A percentile compares a stretch with the other conserved stretches of the same genome.
These are phyloP conservation scores for Globisporangium sylvaticum DNA, from an alignment of 352 stramenopile species.

Conservation along the genomic window DNA sequence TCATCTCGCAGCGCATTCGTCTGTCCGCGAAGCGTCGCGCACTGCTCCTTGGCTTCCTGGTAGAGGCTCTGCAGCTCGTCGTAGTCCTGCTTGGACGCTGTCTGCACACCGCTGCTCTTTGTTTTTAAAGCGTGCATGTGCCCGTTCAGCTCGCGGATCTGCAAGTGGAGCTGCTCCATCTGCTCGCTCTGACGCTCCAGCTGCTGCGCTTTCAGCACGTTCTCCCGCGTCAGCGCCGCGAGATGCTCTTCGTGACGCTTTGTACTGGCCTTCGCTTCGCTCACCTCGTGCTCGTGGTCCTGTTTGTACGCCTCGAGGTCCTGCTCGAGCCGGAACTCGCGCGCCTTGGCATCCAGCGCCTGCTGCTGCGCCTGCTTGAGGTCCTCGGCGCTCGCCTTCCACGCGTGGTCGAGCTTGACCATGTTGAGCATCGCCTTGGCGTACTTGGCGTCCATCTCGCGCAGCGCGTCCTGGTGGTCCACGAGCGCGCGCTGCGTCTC, in stretches of 20 bases:
- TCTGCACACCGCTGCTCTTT: slow-evolving; percentile 14
- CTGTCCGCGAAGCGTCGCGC: slow-evolving; percentile 44
- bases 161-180: slow-evolving; percentile 15
- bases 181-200: slow-evolving; percentile 23
- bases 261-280: slow-evolving; percentile 14
- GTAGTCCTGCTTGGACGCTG: slow-evolving; percentile 19
- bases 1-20: slow-evolving; percentile 52
- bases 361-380: slow-evolving; percentile 18
- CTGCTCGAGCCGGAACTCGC: not conserved
- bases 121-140: slow-evolving; percentile 23
- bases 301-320: slow-evolving; percentile 2
- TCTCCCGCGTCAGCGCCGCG: slow-evolving; percentile 3
- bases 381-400: slow-evolving; percentile 48
- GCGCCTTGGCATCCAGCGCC: slow-evolving; percentile 4
- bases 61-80: slow-evolving; percentile 22
- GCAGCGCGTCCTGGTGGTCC: slow-evolving; percentile 34
- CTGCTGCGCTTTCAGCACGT: slow-evolving; percentile 19
- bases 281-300: slow-evolving; percentile 7
- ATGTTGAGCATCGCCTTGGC: slow-evolving; percentile 66
- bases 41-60: slow-evolving; percentile 32
- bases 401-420: slow-evolving; percentile 67
- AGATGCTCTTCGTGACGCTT: slow-evolving; percentile 17
- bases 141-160: slow-evolving; percentile 30
- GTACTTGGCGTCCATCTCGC: slow-evolving; percentile 53
- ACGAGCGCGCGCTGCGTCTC: slow-evolving; percentile 52